Conservation (phyloP, 805 yeast species). For the Phaffomyces antillensis region DNA sequence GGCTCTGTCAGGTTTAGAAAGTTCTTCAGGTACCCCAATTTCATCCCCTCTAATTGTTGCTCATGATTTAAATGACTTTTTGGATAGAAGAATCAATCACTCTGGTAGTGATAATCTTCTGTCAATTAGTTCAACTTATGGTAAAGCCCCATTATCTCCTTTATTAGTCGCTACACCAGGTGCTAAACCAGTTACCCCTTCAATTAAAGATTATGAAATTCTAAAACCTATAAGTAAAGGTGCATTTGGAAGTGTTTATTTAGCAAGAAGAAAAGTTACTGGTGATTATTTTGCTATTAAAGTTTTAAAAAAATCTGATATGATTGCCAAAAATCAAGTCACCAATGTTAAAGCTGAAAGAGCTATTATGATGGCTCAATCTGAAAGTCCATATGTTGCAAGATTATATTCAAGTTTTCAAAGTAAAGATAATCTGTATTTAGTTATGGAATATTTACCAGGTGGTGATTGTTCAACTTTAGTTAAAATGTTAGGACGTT, state of each 20-base stretch:
- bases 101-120: conserved; percentile 21
- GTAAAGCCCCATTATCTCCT: conserved; percentile 74
- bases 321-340: conserved; percentile 96
- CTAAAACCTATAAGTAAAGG: conserved; percentile 93
- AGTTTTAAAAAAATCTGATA: conserved; percentile 84
- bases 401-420: conserved; percentile 85
- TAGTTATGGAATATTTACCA: conserved; percentile 93
- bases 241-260: conserved; percentile 92
- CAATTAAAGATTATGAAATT: conserved; percentile 82
- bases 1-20: conserved; percentile 12
- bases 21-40: conserved; percentile 35
- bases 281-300: conserved; percentile 96
- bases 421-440: conserved; percentile 73
- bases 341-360: conserved; percentile 91
- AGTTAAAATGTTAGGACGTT: conserved; percentile 69
- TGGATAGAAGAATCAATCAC: conserved; percentile 22
- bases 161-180: conserved; percentile 58
- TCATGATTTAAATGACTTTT: conserved; percentile 29
- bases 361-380: conserved; percentile 96
- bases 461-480: conserved; percentile 96
- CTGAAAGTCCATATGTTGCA: conserved; percentile 90
- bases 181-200: conserved; percentile 47
- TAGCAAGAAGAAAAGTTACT: conserved; percentile 74
- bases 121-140: conserved; percentile 11
- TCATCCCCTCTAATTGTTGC: conserved; percentile 53